A percentile compares a stretch with the other conserved stretches of the same genome.
Conservation (phyloP, 352 stramenopile genomes). For the Pythium grandisporangium region DNA sequence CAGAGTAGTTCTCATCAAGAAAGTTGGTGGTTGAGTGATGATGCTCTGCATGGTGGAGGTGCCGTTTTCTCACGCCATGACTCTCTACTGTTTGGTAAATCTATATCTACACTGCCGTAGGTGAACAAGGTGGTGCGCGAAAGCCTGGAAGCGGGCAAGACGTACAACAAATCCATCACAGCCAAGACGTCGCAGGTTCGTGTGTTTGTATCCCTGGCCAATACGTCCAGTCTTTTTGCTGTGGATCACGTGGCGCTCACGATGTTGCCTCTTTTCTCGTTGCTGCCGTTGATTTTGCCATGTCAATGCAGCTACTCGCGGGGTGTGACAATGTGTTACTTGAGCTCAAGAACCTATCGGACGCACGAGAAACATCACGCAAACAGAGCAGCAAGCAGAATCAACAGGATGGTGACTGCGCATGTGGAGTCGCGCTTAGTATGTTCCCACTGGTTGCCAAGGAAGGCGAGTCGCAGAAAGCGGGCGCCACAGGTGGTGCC, state of each 20-base stretch:
- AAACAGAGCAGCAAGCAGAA: conserved; percentile 23
- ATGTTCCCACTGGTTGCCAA: conserved; percentile 39
- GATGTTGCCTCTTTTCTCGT: background rate
- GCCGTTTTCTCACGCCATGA: too few relatives aligned
- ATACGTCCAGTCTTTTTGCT: too few relatives aligned
- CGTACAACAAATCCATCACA: conserved; percentile 81
- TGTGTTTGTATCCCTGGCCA: too few relatives aligned
- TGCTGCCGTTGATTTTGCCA: too few relatives aligned
- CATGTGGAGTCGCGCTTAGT: conserved; percentile 46
- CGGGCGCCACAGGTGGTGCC: background rate
- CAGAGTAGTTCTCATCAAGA: too few relatives aligned
- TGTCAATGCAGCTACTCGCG: conserved; percentile 30
- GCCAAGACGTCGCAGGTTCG: conserved; percentile 62
- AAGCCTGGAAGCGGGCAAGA: conserved; percentile 68
- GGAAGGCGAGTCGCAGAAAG: conserved; percentile 2
- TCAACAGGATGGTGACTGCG: conserved; percentile 25
- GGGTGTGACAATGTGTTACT: conserved; percentile 68
- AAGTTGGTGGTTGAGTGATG: background rate
- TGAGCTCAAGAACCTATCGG: conserved; percentile 64
- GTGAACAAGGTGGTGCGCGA: conserved; percentile 57
- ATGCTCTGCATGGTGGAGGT: too few relatives aligned
- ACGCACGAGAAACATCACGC: conserved; percentile 38
- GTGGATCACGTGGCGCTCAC: too few relatives aligned
- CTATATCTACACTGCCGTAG: conserved; percentile 6
- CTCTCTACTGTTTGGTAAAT: background rate